Percentiles rank a stretch among this genome's conserved stretches.
phyloP scores from a whole-genome alignment of 345 rosid species.

The Aquilaria malaccensis region DNA sequence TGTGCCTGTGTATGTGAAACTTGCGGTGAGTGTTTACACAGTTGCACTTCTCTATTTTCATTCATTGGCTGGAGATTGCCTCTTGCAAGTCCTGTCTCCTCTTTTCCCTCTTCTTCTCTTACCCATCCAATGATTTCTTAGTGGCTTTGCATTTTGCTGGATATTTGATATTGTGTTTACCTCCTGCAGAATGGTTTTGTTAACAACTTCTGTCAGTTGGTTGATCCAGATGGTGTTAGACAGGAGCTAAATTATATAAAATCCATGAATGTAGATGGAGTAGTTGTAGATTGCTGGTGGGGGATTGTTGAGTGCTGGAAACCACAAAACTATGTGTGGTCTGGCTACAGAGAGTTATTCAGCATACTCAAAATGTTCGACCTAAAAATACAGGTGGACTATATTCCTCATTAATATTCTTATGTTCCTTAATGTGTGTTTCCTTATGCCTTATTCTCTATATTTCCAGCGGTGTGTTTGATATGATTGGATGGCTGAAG shows the following conservation, averaged over 20 bases:
- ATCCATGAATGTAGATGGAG: conserved; percentile 76
- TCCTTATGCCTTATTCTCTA: no score
- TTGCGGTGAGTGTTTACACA: conserved; percentile 42
- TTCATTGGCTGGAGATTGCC: not conserved
- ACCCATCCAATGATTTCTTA: not conserved
- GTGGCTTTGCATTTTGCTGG: conserved; percentile 8
- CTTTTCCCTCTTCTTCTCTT: not conserved
- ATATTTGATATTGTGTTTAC: conserved; percentile 14
- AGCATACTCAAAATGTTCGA: conserved; percentile 69
- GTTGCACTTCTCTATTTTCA: conserved; percentile 13
- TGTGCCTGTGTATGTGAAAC: conserved; percentile 77
- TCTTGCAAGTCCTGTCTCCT: not conserved
- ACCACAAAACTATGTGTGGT: conserved; percentile 90
- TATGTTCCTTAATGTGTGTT: no score
- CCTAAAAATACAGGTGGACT: conserved; percentile 69
- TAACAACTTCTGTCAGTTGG: conserved; percentile 72
- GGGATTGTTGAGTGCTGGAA: conserved; percentile 92
- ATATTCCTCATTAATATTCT: not conserved
- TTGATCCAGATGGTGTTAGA: conserved; percentile 59
- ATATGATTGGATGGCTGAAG: no score
- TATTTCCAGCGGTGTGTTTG: no score
- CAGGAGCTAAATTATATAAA: conserved; percentile 72
- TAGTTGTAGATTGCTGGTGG: conserved; percentile 95
- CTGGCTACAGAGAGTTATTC: conserved; percentile 86
- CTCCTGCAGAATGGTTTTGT: conserved; percentile 51